Percentiles rank a stretch among this genome's conserved stretches.
Evolutionary conservation across 1,284 basidiomycete genomes (phyloP).

Genomic region (Puccinia horiana): DNA sequence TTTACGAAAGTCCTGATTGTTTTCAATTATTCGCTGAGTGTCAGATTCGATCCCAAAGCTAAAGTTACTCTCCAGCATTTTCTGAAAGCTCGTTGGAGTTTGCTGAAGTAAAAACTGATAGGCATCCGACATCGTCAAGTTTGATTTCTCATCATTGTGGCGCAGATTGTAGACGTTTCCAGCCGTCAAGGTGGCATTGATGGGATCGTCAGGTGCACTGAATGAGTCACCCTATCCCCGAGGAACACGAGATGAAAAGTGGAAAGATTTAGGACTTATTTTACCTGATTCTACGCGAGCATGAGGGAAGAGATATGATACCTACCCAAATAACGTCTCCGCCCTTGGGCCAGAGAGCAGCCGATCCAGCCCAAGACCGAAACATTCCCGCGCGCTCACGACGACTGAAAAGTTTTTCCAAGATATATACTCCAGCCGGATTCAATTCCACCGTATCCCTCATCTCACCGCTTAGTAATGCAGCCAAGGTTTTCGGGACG

Average conservation of each 20-base stretch:
- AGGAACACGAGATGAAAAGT: background rate
- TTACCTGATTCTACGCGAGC: background rate
- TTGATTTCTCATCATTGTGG: slow-evolving; percentile 61
- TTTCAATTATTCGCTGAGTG: slow-evolving; percentile 61
- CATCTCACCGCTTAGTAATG: slow-evolving; percentile 81
- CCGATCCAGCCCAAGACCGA: slow-evolving; percentile 90
- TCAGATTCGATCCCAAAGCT: slow-evolving; percentile 88
- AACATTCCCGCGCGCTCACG: slow-evolving; percentile 87
- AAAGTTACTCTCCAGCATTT: slow-evolving; percentile 87
- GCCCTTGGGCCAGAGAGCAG: slow-evolving; percentile 69
- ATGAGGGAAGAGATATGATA: slow-evolving; percentile 53
- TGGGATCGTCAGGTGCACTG: slow-evolving; percentile 73
- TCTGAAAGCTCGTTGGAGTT: slow-evolving; percentile 71
- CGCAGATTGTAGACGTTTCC: slow-evolving; percentile 54
- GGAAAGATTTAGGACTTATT: background rate
- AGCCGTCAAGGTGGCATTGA: slow-evolving; percentile 60
- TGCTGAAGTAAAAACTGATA: slow-evolving; percentile 79
- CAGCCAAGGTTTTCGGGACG: slow-evolving; percentile 86
- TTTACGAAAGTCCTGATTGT: slow-evolving; percentile 64
- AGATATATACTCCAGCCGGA: slow-evolving; percentile 70
- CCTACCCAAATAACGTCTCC: slow-evolving; percentile 90
- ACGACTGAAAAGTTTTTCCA: slow-evolving; percentile 66
- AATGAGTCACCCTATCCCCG: slow-evolving; percentile 46
- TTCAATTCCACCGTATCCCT: slow-evolving; percentile 83
- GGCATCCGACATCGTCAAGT: slow-evolving; percentile 79